A percentile compares a stretch with the other conserved stretches of the same genome.
Conservation (phyloP, 2,329 filamentous ascomycete species). For the Neonectria magnoliae region DNA sequence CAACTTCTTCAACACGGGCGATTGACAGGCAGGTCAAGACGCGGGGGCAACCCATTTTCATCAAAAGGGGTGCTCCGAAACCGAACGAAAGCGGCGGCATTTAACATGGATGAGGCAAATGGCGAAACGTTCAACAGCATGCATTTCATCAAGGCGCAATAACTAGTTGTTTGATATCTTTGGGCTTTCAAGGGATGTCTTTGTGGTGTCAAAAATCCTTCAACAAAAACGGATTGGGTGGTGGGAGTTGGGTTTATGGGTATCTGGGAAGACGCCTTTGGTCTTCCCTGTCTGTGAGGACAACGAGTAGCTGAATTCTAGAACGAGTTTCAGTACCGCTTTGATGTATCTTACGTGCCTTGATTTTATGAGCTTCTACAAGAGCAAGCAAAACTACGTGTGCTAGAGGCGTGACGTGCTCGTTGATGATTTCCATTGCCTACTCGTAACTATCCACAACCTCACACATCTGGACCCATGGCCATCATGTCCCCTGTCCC, state of each 20-base stretch:
- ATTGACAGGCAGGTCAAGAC: conserved; percentile 7
- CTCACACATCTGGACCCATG: neutral
- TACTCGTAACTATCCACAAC: conserved; percentile 9
- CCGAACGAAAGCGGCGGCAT: conserved; percentile 28
- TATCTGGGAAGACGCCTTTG: conserved; percentile 32
- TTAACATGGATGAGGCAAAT: conserved; percentile 47
- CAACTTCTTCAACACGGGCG: conserved; percentile 26
- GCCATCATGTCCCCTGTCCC: neutral
- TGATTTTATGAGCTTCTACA: neutral
- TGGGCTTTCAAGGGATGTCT: conserved; percentile 29
- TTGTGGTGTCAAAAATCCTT: conserved; percentile 40
- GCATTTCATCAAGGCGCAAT: conserved; percentile 47
- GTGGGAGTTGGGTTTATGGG: conserved; percentile 41
- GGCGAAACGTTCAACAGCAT: conserved; percentile 47
- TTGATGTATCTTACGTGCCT: neutral
- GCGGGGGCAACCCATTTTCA: conserved; percentile 23
- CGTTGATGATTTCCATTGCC: conserved; percentile 13
- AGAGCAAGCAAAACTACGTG: neutral
- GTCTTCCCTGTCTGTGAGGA: conserved; percentile 22
- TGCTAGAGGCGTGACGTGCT: neutral
- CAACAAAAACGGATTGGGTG: conserved; percentile 40
- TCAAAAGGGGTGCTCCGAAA: conserved; percentile 20
- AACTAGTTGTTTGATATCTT: conserved; percentile 37
- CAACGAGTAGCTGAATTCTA: conserved; percentile 19
- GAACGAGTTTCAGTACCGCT: conserved; percentile 1